Evolutionary conservation across 169 alveolate species (phyloP), one percentile per base, ranked within the genome.

Genomic region (Cyclospora cayetanensis): DNA sequence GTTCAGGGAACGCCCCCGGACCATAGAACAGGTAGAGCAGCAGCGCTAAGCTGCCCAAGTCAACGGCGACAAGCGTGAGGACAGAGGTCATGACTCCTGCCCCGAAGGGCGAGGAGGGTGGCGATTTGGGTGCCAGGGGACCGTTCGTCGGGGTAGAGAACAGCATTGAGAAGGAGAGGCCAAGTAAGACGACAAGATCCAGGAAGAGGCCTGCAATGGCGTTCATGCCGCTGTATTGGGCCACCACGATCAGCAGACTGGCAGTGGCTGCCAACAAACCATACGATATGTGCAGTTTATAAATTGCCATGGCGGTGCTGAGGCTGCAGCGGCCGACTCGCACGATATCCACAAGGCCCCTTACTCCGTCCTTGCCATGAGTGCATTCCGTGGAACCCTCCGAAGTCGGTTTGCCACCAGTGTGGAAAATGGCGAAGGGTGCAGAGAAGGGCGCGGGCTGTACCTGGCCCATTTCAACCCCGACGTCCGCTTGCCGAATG

Each of bases 401-500:
- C 1, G 11, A 68, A 63, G 12, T 39, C 46, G 27, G 79, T 29
- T 39, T 29, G 39, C 39, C 43, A 34, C 66, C 4, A 11, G 65
- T 29, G 4, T 31, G 60, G n/a, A 63, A 27, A 39, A 84, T 46
- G 18, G 91, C 91, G 31, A 85, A 85, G 12, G 91, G 84, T 20
- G 72, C 84, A 29, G 79, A 3, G 18, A 35, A 66, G 27, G 53
- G 66, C 22, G 29, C 29, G 25, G 18, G 70, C 18, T 22, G 80
- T 29, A 94, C 96, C 42, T 93, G 95, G 1, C 98, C 97, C 52
- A 98, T 89, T n/a, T 98, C 97, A 43, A 98, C 94, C 18, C 99
- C 99, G 0, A 98, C 98, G 90, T 97, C 98, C 7, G 99, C 97
- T 29, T 96, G 97, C 60, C 97, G 96, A 52, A 98, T 92, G 29